Base-by-base conservation (phyloP, 805 yeast species). In the Starmerella apis region DNA sequence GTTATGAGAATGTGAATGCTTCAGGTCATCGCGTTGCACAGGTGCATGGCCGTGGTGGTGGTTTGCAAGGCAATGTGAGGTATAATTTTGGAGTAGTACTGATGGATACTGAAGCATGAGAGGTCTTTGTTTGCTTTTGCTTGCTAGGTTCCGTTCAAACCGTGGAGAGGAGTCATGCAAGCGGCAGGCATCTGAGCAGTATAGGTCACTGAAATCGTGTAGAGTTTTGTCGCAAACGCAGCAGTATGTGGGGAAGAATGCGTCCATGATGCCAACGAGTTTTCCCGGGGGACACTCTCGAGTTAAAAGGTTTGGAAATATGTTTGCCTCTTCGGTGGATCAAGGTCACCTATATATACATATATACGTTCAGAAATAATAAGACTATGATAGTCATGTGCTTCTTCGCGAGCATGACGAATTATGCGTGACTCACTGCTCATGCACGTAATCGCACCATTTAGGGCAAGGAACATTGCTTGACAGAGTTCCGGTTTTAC, bases 191-290 rank as follows among this genome's bases (percentile, higher is more conserved):
- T 50, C 56, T 11, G 67, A 63, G 63, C 69, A 65, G 61, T 65
- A 65, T 30, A 65, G 60, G 30, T 45, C 48, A 33, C 47, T 43
- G 37, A 52, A 46, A 33, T 44, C 43, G 43, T 55, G 59, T 22
- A 65, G 54, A 51, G 63, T 65, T 43, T 53, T 61, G 53, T 65
- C 68, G 59, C 69, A 65, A 43, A 65, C 67, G 20, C 65, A 59
- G 63, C 69, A 65, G 59, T 56, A 65, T 41, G 56, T 52, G 39
- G 56, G 59, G 58, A 61, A 65, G 45, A 57, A 49, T 1, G 51
- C 32, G 46, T 51, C 57, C 58, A 55, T 55, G 11, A 37, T 20
- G 3, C 13, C 6, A 3, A 23, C 10, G 16, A 6, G n/a, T 27
- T 27, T 8, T 8, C 11, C 30, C 30, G 11, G 11, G 30, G 10